These are phyloP conservation scores for Myxozyma sirexii DNA, from an alignment of 805 yeast genomes.

Conservation along the genomic window DNA sequence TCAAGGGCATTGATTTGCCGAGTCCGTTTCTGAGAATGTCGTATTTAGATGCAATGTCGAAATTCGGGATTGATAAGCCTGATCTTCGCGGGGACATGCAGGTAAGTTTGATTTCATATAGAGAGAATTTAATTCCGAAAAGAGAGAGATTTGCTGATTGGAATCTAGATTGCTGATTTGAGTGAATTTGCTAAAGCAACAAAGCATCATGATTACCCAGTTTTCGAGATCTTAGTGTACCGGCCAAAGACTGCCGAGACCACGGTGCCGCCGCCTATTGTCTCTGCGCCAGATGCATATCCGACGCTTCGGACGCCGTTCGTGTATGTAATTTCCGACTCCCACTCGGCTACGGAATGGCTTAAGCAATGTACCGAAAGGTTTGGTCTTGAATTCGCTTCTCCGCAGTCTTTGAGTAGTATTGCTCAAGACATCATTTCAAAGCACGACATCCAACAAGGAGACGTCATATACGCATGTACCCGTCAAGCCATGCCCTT, in stretches of 20 bases:
- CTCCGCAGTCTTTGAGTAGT: not conserved
- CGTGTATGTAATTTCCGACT: not conserved
- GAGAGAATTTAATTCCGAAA: too few species aligned
- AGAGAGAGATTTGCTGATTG: too few species aligned
- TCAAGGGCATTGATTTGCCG: conserved; percentile 40
- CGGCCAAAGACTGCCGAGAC: conserved; percentile 35
- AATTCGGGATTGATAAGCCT: conserved; percentile 92
- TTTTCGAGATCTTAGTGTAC: conserved; percentile 73
- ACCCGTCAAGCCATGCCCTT: conserved; percentile 71
- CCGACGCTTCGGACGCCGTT: conserved; percentile 20
- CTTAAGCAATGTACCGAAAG: not conserved
- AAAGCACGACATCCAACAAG: conserved; percentile 49
- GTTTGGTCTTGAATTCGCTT: conserved; percentile 7
- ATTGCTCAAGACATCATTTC: conserved; percentile 1
- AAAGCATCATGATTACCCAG: conserved; percentile 56
- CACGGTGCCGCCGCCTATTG: not conserved
- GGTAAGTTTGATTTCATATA: conserved; percentile 7
- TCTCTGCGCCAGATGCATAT: conserved; percentile 36
- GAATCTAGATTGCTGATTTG: conserved; percentile 54
- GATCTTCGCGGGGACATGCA: conserved; percentile 59
- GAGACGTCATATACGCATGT: conserved; percentile 78
- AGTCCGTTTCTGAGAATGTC: conserved; percentile 51
- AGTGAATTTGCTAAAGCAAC: conserved; percentile 46
- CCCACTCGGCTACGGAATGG: conserved; percentile 39
- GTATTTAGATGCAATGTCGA: conserved; percentile 68